phyloP scores from a whole-genome alignment of 2,329 filamentous ascomycete species.

The Fusarium bulbicola region DNA sequence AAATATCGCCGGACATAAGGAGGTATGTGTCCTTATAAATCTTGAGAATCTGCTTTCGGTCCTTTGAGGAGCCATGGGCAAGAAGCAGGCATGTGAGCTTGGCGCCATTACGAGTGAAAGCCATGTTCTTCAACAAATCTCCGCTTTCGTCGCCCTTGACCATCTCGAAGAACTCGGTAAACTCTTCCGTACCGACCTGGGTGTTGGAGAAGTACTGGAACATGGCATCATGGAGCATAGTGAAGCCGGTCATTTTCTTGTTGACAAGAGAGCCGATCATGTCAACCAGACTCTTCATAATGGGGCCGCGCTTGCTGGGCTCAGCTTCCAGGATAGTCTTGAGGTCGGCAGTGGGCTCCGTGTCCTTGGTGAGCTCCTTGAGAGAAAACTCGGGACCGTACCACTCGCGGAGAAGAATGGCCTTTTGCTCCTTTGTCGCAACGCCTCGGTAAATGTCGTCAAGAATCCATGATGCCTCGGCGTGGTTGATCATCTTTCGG shows the following conservation, averaged over 20 bases:
- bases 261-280: conserved; percentile 93
- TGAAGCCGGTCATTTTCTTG: conserved; percentile 97
- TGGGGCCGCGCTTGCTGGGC: conserved; percentile 86
- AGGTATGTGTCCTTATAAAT: conserved; percentile 91
- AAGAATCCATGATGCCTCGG: conserved; percentile 96
- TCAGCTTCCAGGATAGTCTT: conserved; percentile 76
- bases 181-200: conserved; percentile 80
- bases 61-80: conserved; percentile 88
- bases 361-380: conserved; percentile 68
- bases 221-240: conserved; percentile 98
- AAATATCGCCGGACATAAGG: conserved; percentile 80
- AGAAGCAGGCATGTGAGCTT: conserved; percentile 83
- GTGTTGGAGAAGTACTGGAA: conserved; percentile 91
- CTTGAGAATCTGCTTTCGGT: conserved; percentile 87
- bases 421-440: conserved; percentile 87
- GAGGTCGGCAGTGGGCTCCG: conserved; percentile 72
- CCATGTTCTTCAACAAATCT: conserved; percentile 92
- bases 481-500: conserved; percentile 91
- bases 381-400: conserved; percentile 94
- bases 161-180: conserved; percentile 86
- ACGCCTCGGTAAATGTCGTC: conserved; percentile 95
- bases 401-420: conserved; percentile 88
- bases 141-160: conserved; percentile 92
- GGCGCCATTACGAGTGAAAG: conserved; percentile 90
- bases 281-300: conserved; percentile 85